A percentile compares a stretch with the other conserved stretches of the same genome.
phyloP scores from a whole-genome alignment of 2,329 filamentous ascomycete species.

The Epichloe sibirici region DNA sequence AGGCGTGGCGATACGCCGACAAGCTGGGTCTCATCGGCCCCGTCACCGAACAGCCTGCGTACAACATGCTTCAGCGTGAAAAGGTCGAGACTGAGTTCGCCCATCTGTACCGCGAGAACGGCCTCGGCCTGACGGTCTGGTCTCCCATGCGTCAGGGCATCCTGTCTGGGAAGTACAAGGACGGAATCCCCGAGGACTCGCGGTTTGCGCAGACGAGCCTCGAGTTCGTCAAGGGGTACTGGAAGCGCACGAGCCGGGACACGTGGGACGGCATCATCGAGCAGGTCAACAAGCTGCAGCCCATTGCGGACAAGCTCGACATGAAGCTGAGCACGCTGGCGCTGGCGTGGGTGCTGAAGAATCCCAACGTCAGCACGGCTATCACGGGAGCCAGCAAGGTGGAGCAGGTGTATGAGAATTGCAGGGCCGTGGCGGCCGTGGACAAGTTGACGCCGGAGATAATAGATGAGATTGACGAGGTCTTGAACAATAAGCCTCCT shows the following conservation, averaged over 20 bases:
- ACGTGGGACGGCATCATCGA: slow-evolving; percentile 44
- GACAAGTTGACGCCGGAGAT: slow-evolving; percentile 48
- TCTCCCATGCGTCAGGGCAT: slow-evolving; percentile 46
- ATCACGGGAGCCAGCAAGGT: slow-evolving; percentile 47
- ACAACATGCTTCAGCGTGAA: slow-evolving; percentile 50
- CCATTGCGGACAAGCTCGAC: slow-evolving; percentile 52
- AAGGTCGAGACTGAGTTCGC: slow-evolving; percentile 53
- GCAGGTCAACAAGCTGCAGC: slow-evolving; percentile 45
- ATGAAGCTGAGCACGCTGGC: slow-evolving; percentile 44
- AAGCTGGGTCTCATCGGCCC: slow-evolving; percentile 49
- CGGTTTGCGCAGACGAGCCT: slow-evolving; percentile 43
- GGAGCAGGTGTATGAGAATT: slow-evolving; percentile 49
- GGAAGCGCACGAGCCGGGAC: slow-evolving; percentile 37
- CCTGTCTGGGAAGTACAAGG: slow-evolving; percentile 55
- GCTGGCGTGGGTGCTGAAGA: slow-evolving; percentile 50
- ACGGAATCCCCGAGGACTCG: slow-evolving; percentile 48
- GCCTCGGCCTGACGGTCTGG: slow-evolving; percentile 51
- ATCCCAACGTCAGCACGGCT: slow-evolving; percentile 47
- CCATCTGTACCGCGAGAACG: slow-evolving; percentile 46
- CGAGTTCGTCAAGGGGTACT: slow-evolving; percentile 41
- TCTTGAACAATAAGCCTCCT: slow-evolving; percentile 46
- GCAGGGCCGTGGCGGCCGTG: slow-evolving; percentile 37
- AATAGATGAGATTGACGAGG: slow-evolving; percentile 45
- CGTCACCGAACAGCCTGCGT: slow-evolving; percentile 53
- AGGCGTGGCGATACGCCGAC: slow-evolving; percentile 49